These are phyloP conservation scores for Filobasidium wieringae DNA, from an alignment of 768 basidiomycete genomes.

Conservation along the genomic window DNA sequence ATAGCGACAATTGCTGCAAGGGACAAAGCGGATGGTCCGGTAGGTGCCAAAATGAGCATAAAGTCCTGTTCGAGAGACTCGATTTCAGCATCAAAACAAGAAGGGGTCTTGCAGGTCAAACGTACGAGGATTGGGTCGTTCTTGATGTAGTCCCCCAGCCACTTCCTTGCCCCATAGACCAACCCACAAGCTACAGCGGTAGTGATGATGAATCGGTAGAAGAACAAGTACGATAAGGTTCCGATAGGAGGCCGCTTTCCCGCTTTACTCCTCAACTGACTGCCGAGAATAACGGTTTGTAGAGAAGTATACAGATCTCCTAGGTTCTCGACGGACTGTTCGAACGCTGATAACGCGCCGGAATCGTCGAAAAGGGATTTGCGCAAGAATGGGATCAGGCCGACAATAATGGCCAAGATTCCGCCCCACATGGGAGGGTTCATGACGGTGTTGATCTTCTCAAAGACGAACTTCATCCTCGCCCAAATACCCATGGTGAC, in stretches of 20 bases:
- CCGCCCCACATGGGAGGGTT: conserved; percentile 38
- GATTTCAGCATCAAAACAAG: background rate
- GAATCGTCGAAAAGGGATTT: conserved; percentile 24
- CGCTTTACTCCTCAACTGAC: conserved; percentile 28
- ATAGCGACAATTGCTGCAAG: conserved; percentile 29
- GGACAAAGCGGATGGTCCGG: conserved; percentile 37
- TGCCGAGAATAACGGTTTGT: conserved; percentile 35
- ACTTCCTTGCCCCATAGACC: conserved; percentile 20
- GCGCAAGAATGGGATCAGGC: conserved; percentile 27
- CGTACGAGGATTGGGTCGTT: conserved; percentile 27
- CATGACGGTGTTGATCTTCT: conserved; percentile 17
- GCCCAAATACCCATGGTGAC: conserved; percentile 14
- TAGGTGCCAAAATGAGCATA: conserved; percentile 27
- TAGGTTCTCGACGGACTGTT: conserved; percentile 18
- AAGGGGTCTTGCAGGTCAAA: background rate
- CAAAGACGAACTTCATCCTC: conserved; percentile 1
- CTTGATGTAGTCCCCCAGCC: conserved; percentile 17
- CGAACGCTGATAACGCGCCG: conserved; percentile 25
- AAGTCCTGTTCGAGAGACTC: conserved; percentile 24
- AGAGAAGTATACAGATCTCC: conserved; percentile 33
- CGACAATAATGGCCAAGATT: conserved; percentile 25
- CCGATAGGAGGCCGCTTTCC: conserved; percentile 20
- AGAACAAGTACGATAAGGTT: conserved; percentile 29
- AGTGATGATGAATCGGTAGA: conserved; percentile 30
- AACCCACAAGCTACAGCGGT: conserved; percentile 23